phyloP scores from a whole-genome alignment of 1,284 basidiomycete species.

The Cryptococcus floricola region DNA sequence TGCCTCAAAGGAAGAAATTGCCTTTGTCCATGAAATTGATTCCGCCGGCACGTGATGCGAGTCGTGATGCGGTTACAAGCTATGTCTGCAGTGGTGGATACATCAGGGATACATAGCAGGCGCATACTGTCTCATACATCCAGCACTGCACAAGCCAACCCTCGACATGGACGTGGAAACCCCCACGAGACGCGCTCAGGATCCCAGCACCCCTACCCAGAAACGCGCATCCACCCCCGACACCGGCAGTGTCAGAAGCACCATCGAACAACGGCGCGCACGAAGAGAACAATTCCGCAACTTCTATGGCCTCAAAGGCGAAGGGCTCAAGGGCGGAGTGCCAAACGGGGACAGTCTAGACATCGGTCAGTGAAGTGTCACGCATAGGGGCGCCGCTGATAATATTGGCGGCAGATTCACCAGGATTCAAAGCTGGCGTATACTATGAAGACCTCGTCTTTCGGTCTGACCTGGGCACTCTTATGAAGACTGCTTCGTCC shows the following conservation, averaged over 20 bases:
- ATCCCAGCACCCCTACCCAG: not conserved
- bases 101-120: too few relatives aligned
- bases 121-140: too few relatives aligned
- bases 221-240: not conserved
- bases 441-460: constrained; percentile 45
- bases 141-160: not conserved
- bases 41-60: not conserved
- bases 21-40: not conserved
- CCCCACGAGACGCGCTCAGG: not conserved
- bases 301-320: constrained; percentile 38
- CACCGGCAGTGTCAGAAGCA: not conserved
- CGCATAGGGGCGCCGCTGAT: not conserved
- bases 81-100: too few relatives aligned
- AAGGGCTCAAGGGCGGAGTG: not conserved
- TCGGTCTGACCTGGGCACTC: constrained; percentile 29
- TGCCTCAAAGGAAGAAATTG: not conserved
- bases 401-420: constrained; percentile 22
- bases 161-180: not conserved
- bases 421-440: constrained; percentile 33
- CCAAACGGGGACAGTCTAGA: constrained; percentile 21
- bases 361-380: constrained; percentile 22
- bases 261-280: constrained; percentile 28
- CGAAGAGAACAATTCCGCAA: constrained; percentile 39
- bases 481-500: constrained; percentile 33
- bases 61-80: not conserved